Base-by-base conservation (phyloP, 495 filamentous ascomycete species). In the Eremomyces bilateralis region DNA sequence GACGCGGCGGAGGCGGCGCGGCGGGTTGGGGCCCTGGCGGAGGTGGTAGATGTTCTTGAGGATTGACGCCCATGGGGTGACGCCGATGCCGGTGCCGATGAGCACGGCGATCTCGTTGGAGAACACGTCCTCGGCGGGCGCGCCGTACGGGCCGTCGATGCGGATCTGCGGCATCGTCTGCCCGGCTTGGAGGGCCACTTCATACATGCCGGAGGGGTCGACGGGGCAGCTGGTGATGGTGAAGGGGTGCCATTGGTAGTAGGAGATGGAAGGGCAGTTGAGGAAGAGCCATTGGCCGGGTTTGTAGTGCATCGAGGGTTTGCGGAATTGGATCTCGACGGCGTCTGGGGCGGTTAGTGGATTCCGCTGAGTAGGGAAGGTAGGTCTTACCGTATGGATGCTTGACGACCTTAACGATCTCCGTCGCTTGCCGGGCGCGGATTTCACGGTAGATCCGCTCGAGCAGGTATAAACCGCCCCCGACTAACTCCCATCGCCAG, bases 1-100 rank as follows among this genome's bases (percentile, higher is more conserved):
- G 13, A 99, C 84, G 53, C 88, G 74, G 34, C 83, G 74, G 27
- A 99, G 68, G 50, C 90, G 79, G 20, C 68, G 71, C 0, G 84
- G 82, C 19, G 80, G 76, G 53, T 92, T 81, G 11, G 81, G 81
- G 20, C 69, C 67, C 36, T 80, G 72, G 24, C 88, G 80, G 40
- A 85, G 63, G 48, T 99, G 83, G 79, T 80, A 99, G 60, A 99
- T 95, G 53, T 91, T 93, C 60, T 99, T 99, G 29, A 99, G 64
- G 45, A 81, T 77, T 1, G 75, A 78, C 19, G 76, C 76, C 47
- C 78, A 80, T 4, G 72, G 69, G 19, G 73, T 78, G 4, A 80
- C 71, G 51, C 74, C 73, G 42, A 77, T 77, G 52, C 76, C 76
- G 19, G 72, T 68, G 43, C 73, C 76, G 42, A 68, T 64, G 4